phyloP scores from a whole-genome alignment of 2,329 filamentous ascomycete genomes.

The Hymenoscyphus linearis region DNA sequence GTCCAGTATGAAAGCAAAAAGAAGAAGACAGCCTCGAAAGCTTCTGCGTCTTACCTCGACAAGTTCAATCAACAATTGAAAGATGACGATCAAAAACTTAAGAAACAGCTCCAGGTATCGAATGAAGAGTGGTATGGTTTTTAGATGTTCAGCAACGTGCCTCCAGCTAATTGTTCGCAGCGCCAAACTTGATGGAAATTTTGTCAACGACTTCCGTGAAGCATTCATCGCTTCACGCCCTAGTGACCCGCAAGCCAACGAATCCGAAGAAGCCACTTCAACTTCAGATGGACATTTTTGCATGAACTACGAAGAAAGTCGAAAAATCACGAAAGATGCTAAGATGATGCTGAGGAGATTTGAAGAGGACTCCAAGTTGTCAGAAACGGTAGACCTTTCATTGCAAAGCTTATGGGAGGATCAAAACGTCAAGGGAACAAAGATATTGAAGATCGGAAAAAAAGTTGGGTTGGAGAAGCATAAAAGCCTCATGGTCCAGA shows the following conservation, averaged over 20 bases:
- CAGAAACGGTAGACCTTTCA: constrained; percentile 5
- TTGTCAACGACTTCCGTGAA: constrained; percentile 18
- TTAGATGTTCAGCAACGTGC: not conserved
- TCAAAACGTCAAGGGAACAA: constrained; percentile 10
- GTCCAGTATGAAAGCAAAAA: constrained; percentile 21
- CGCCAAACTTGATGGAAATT: constrained; percentile 16
- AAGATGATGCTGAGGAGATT: constrained; percentile 15
- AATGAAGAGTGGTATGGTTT: not conserved
- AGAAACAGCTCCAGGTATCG: constrained; percentile 10
- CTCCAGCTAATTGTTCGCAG: constrained; percentile 10
- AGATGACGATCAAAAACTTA: constrained; percentile 13
- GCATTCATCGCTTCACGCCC: constrained; percentile 21
- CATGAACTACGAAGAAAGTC: constrained; percentile 12
- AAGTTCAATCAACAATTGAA: constrained; percentile 14
- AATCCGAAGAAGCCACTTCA: not conserved
- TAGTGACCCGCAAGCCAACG: constrained; percentile 1
- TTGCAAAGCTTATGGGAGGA: constrained; percentile 18
- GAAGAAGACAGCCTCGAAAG: constrained; percentile 18
- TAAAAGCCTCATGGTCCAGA: constrained; percentile 11
- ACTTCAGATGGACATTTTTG: constrained; percentile 13
- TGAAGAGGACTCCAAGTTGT: constrained; percentile 14
- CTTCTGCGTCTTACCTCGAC: constrained; percentile 15
- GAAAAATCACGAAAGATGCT: constrained; percentile 14
- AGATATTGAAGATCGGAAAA: constrained; percentile 19
- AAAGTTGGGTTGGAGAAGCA: constrained; percentile 21